phyloP scores from a whole-genome alignment of 306 rosid genomes.

The Rosa persica region DNA sequence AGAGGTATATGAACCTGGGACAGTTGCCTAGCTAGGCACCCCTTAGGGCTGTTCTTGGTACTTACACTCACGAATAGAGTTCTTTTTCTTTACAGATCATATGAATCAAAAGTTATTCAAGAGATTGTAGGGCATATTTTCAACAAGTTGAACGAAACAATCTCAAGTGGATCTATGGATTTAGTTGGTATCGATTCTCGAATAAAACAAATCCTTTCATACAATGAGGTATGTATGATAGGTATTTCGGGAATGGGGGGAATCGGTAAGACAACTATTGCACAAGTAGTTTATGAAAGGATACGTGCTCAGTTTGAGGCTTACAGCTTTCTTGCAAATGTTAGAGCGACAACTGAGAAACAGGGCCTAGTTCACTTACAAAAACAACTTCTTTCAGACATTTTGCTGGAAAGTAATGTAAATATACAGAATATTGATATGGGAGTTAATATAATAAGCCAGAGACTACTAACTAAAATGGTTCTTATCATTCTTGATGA shows the following conservation, averaged over 20 bases:
- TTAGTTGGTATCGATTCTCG: conserved; percentile 10
- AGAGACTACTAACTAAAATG: neutral
- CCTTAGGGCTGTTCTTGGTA: no score
- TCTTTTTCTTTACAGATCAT: neutral
- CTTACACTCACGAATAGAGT: no score
- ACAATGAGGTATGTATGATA: neutral
- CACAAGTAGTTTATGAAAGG: neutral
- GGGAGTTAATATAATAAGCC: conserved; percentile 1
- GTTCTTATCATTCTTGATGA: conserved; percentile 27
- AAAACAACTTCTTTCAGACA: neutral
- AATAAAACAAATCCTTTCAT: neutral
- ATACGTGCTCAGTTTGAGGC: neutral
- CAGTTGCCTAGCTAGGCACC: no score
- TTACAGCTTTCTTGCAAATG: conserved; percentile 3
- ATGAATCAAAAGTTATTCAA: neutral
- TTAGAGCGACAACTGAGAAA: neutral
- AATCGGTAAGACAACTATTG: conserved; percentile 5
- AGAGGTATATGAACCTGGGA: no score
- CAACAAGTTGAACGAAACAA: neutral
- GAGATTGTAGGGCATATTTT: neutral
- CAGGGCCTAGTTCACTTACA: conserved; percentile 10
- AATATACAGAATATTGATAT: neutral
- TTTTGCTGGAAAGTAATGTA: neutral
- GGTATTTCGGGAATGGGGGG: conserved; percentile 21
- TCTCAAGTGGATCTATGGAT: neutral